phyloP scores from a whole-genome alignment of 306 rosid genomes.

The Notholithocarpus densiflorus region DNA sequence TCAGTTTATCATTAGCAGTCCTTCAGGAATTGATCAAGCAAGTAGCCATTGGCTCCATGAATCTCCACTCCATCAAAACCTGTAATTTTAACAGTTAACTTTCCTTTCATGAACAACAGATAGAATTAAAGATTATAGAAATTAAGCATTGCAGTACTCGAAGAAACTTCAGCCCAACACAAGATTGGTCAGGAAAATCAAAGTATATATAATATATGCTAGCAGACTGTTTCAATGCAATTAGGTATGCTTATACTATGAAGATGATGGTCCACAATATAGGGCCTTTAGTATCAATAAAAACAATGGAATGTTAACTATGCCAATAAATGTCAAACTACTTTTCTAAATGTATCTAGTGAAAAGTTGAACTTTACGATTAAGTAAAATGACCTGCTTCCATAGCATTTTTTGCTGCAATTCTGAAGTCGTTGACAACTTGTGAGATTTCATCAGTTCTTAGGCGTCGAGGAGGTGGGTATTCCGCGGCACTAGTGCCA shows the following conservation, averaged over 20 bases:
- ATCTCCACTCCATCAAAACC: constrained; percentile 60
- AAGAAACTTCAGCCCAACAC: not conserved
- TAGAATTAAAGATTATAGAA: too few relatives aligned
- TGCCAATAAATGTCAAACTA: too few relatives aligned
- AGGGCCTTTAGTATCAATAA: too few relatives aligned
- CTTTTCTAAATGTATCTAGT: not conserved
- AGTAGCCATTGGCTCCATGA: constrained; percentile 53
- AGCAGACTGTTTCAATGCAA: too few relatives aligned
- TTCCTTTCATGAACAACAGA: too few relatives aligned
- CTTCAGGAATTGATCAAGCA: constrained; percentile 46
- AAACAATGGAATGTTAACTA: too few relatives aligned
- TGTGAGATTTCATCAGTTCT: constrained; percentile 29
- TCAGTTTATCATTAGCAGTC: constrained; percentile 43
- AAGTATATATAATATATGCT: too few relatives aligned
- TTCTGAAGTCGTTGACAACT: constrained; percentile 29
- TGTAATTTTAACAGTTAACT: not conserved
- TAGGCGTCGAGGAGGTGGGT: constrained; percentile 38
- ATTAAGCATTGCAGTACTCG: not conserved
- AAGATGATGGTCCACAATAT: too few relatives aligned
- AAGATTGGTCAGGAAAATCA: not conserved
- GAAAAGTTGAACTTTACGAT: not conserved
- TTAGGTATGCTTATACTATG: too few relatives aligned
- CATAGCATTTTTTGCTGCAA: constrained; percentile 37
- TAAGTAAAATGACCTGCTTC: constrained; percentile 27
- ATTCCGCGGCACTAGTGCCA: constrained; percentile 17